These are phyloP conservation scores for Eutypella sp. DNA, from an alignment of 2,329 filamentous ascomycete genomes.

Conservation along the genomic window DNA sequence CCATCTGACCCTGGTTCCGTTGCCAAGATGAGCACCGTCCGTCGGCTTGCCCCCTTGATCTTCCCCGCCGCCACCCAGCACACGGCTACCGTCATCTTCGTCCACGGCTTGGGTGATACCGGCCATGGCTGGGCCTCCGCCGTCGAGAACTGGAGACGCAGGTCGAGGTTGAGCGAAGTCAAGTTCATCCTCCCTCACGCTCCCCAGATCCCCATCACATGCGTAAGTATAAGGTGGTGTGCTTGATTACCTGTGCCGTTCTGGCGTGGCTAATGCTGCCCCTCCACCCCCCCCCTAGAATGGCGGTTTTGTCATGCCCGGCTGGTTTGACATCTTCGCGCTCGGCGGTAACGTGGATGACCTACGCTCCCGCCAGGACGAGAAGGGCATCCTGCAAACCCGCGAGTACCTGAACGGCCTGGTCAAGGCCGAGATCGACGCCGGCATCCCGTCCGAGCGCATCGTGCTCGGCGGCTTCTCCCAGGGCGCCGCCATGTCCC, in stretches of 20 bases:
- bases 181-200: conserved; percentile 94
- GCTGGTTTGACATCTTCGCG: conserved; percentile 70
- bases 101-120: conserved; percentile 85
- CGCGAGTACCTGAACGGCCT: conserved; percentile 73
- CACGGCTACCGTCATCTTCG: conserved; percentile 91
- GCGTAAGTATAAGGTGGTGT: conserved; percentile 51
- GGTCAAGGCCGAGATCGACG: conserved; percentile 73
- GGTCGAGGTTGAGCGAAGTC: conserved; percentile 78
- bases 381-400: conserved; percentile 67
- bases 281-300: conserved; percentile 46
- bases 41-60: conserved; percentile 22
- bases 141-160: conserved; percentile 80
- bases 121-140: conserved; percentile 75
- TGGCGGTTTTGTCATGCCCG: conserved; percentile 74
- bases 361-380: conserved; percentile 43
- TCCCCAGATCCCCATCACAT: conserved; percentile 78
- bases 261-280: not conserved
- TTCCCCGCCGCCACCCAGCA: conserved; percentile 46
- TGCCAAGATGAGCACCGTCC: conserved; percentile 18
- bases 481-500: conserved; percentile 81
- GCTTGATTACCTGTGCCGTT: not conserved
- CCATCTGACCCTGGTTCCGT: conserved; percentile 9
- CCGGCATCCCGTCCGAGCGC: conserved; percentile 74
- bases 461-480: conserved; percentile 85
- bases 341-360: conserved; percentile 23